Conservation (phyloP, 1,284 basidiomycete species). For the Puccinia polysora region DNA sequence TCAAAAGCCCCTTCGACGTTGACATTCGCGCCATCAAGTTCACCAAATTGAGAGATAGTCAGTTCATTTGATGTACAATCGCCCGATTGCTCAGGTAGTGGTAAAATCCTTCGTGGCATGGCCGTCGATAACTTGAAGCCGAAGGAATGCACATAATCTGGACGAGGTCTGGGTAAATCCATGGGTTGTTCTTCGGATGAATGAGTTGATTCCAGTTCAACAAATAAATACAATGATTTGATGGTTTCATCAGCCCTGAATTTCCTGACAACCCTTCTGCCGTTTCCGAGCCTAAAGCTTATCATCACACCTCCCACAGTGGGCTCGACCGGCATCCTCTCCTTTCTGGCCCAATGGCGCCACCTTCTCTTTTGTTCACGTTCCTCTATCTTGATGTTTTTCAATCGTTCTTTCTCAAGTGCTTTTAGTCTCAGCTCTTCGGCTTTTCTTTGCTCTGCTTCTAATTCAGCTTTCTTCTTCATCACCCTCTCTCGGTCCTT, state of each 20-base stretch:
- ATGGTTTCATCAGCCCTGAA: background rate
- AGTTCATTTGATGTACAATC: background rate
- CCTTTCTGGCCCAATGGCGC: conserved; percentile 27
- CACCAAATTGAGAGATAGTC: conserved; percentile 26
- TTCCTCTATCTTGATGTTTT: background rate
- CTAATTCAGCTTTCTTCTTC: conserved; percentile 32
- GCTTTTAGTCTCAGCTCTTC: conserved; percentile 3
- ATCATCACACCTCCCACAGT: conserved; percentile 4
- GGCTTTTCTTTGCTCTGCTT: background rate
- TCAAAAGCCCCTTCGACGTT: conserved; percentile 30
- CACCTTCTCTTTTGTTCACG: conserved; percentile 19
- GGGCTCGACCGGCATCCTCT: conserved; percentile 12
- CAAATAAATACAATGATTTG: conserved; percentile 28
- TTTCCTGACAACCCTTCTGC: conserved; percentile 11
- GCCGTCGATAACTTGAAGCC: conserved; percentile 34
- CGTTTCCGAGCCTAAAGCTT: conserved; percentile 31
- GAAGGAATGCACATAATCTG: conserved; percentile 21
- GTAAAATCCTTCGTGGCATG: conserved; percentile 20
- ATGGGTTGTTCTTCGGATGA: background rate
- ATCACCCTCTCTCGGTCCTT: conserved; percentile 34
- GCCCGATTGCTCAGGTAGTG: background rate
- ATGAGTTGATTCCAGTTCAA: conserved; percentile 20
- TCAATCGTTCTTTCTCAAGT: background rate
- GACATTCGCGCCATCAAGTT: conserved; percentile 34
- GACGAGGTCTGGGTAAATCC: background rate